Base-by-base conservation (phyloP, 495 filamentous ascomycete genomes). In the Baudoinia panamericana region DNA sequence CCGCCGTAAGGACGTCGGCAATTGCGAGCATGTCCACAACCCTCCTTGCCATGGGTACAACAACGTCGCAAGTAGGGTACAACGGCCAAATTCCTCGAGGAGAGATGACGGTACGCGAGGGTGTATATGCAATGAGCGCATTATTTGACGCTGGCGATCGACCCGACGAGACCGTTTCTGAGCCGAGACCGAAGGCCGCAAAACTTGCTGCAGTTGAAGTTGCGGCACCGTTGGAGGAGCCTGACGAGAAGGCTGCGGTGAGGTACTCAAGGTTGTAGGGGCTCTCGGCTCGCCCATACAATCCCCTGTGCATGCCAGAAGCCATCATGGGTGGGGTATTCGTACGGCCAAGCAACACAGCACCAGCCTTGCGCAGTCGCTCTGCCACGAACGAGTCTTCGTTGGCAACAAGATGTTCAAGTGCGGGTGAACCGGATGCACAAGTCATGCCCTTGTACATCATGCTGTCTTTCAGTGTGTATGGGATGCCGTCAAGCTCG, bases 281-380 rank as follows among this genome's bases (percentile, higher is more conserved):
- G 32, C 45, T 53, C 40, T 59, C 57, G 1, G 58, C 57, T 4
- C 56, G 50, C 2, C 54, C 59, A 35, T 59, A 60, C 2, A 60
- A 20, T 8, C 59, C 59, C 7, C 57, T 21, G 29, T 62, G 59
- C 53, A 56, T 57, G 24, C 59, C 59, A 6, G 54, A 53, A 26
- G 50, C 49, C 25, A 59, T 59, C 58, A 61, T 60, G 1, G 60
- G 52, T 8, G 58, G 58, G 46, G 60, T 61, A 29, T 63, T 63
- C 23, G 59, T 61, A 25, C 43, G 46, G 5, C 58, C 59, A n/a
- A 62, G 44, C 12, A 56, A 21, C 6, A 61, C 45, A 5, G 50
- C 56, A 4, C 59, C 56, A 13, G 58, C 54, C 15, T 41, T 48
- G 22, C 56, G 41, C 6, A 63, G 36, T 18, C 32, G 36, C 13